Base-by-base conservation (phyloP, 176 grass and related monocot genomes). In the Eragrostis curvula region DNA sequence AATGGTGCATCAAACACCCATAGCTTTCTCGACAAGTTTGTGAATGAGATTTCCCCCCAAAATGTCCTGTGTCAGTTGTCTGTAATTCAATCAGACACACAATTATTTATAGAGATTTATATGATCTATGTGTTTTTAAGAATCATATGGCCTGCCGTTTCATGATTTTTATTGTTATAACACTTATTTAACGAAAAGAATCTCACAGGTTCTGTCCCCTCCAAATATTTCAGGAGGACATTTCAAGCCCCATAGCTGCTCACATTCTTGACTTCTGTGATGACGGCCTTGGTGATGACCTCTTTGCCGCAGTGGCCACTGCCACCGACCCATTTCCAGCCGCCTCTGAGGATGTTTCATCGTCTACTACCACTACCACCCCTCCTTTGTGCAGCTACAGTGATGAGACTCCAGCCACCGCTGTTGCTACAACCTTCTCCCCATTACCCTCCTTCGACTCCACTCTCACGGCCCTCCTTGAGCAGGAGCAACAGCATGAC, bases 231-330 rank as follows among this genome's bases (percentile, higher is more conserved):
- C 88, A 97, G 94, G 94, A 97, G 47, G 94, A 77, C 14, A 91
- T 97, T 79, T 97, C 94, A 74, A 97, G 89, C 78, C 88, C 91
- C 69, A 91, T 97, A 85, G 89, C 84, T 68, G 84, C 82, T 62
- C 94, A 91, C 68, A 85, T 97, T 78, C 78, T 97, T 45, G 91
- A 93, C 29, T 94, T 97, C 78, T 97, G 81, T 50, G 86, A 91
- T 45, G 84, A 93, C 6, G 84, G 86, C 23, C 80, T 84, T 27
- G 92, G 81, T 40, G 81, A 80, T 67, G 70, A 88, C 65, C 94
- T 91, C 36, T 91, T 91, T 73, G 46, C 84, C 12, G 63, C 78
- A 46, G 84, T 85, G 51, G 68, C 81, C 29, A 70, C 87, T 41
- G 81, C 79, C 73, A 70, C 77, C 6, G 50, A 61, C 40, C 71